A percentile compares a stretch with the other conserved stretches of the same genome.
Conservation (phyloP, 2,329 filamentous ascomycete genomes). For the Mollisiaceae sp. region DNA sequence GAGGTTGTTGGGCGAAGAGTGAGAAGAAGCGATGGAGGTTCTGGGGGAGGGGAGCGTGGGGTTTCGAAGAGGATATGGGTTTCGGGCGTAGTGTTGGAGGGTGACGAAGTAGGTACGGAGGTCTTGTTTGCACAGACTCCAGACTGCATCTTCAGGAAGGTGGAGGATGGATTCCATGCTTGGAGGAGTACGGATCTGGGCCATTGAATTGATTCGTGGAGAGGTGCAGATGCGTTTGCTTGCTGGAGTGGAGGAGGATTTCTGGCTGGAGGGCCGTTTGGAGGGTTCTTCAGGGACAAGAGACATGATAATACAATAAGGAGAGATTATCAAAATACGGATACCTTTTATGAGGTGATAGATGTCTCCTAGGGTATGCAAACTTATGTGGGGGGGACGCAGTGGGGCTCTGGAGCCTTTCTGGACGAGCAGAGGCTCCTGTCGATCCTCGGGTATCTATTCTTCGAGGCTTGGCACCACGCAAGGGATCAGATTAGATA, state of each 20-base stretch:
- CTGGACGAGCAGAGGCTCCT: neutral
- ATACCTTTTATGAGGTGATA: neutral
- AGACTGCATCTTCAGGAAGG: conserved; percentile 35
- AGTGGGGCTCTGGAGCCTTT: conserved; percentile 8
- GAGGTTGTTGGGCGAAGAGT: neutral
- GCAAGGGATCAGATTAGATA: conserved; percentile 17
- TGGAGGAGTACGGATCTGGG: neutral
- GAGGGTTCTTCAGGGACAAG: conserved; percentile 9
- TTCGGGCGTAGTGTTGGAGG: conserved; percentile 34
- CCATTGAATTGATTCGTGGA: conserved; percentile 10
- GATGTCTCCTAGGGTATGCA: neutral
- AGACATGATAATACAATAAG: neutral
- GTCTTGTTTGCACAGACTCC: conserved; percentile 34
- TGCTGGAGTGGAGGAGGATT: neutral
- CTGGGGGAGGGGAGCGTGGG: conserved; percentile 13
- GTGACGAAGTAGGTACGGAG: conserved; percentile 34
- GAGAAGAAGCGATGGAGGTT: neutral
- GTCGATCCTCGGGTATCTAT: conserved; percentile 2
- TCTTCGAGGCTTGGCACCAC: conserved; percentile 5
- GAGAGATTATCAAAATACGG: neutral
- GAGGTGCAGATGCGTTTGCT: conserved; percentile 23
- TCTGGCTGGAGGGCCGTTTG: conserved; percentile 15
- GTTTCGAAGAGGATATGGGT: conserved; percentile 27
- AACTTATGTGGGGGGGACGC: neutral
- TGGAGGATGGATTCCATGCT: conserved; percentile 29